Base-by-base conservation (phyloP, 805 yeast genomes). In the Maudiozyma serrabonitensis region DNA sequence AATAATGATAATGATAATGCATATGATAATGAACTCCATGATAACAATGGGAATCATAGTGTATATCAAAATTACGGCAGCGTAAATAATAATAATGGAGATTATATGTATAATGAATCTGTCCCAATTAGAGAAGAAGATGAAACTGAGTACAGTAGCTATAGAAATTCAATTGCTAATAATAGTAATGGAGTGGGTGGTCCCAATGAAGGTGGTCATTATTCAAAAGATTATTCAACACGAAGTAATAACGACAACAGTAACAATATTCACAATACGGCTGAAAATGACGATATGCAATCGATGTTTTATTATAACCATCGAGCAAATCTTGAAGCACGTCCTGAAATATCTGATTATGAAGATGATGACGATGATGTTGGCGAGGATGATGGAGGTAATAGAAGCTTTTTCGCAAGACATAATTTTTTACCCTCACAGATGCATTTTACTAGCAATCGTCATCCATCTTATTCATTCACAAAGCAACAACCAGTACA, bases 301-400 rank as follows among this genome's bases (percentile, higher is more conserved):
- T 64, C 69, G 0, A 64, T 64, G 63, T 64, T 66, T 46, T 65
- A 64, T 50, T 66, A 66, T 52, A 61, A 56, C 31, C 63, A 62
- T 45, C 54, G 60, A 28, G 59, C 62, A 13, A 66, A 63, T 46
- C 48, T 62, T 39, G 66, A 60, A 46, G 58, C 63, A 1, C 50
- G 67, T 1, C 65, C 66, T 2, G 60, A 57, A 38, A 60, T 64
- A n/a, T 62, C 69, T 1, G 68, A 64, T 44, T 65, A 61, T 48
- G 62, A 58, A 35, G 61, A 59, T 41, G 61, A 58, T 21, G 57
- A 56, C 21, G 57, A 49, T 13, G 56, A 49, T 18, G 56, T 53
- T 32, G 51, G 38, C 12, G 49, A 45, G 13, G 54, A 52, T 21
- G 52, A 52, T 4, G 26, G 34, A 15, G 46, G 42, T 45, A 49